A percentile compares a stretch with the other conserved stretches of the same genome.
These are phyloP conservation scores for Diplocarpon mali DNA, from an alignment of 2,329 filamentous ascomycete species.

Conservation along the genomic window DNA sequence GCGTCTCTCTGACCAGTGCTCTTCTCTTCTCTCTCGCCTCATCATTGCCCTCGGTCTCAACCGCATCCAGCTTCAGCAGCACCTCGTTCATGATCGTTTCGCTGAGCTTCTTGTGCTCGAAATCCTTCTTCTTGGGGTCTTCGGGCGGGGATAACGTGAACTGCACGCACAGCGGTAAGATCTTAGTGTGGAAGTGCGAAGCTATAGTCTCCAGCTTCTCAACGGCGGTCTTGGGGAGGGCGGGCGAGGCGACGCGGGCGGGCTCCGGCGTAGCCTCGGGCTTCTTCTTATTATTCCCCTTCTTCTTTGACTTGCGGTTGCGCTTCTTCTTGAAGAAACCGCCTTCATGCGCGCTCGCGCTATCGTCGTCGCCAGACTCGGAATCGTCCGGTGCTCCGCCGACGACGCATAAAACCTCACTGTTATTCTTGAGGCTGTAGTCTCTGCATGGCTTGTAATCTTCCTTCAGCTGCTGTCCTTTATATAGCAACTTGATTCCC, in stretches of 20 bases:
- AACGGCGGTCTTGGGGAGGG: conserved; percentile 33
- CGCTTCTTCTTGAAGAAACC: conserved; percentile 24
- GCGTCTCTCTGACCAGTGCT: conserved; percentile 61
- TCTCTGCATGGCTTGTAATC: conserved; percentile 43
- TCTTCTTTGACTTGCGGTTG: conserved; percentile 31
- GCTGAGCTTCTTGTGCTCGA: conserved; percentile 64
- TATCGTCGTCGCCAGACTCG: conserved; percentile 35
- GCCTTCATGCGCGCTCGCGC: conserved; percentile 30
- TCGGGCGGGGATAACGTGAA: conserved; percentile 52
- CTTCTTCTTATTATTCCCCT: conserved; percentile 28
- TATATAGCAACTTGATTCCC: conserved; percentile 60
- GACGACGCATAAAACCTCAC: conserved; percentile 48
- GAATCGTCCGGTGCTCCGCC: conserved; percentile 38
- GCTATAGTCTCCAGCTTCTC: conserved; percentile 59
- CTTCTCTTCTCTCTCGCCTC: conserved; percentile 57
- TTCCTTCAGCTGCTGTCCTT: conserved; percentile 60
- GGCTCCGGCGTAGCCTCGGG: conserved; percentile 28
- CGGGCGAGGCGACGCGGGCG: conserved; percentile 24
- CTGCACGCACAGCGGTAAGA: conserved; percentile 52
- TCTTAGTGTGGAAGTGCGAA: conserved; percentile 49
- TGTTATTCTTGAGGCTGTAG: conserved; percentile 51
- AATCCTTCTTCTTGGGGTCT: conserved; percentile 55
- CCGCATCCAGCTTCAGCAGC: conserved; percentile 63
- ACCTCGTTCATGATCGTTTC: conserved; percentile 70
- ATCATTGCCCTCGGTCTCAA: conserved; percentile 60